Percentiles rank a stretch among this genome's conserved stretches.
These are phyloP conservation scores for Xylaria sp. DNA, from an alignment of 2,329 filamentous ascomycete species.

Conservation along the genomic window DNA sequence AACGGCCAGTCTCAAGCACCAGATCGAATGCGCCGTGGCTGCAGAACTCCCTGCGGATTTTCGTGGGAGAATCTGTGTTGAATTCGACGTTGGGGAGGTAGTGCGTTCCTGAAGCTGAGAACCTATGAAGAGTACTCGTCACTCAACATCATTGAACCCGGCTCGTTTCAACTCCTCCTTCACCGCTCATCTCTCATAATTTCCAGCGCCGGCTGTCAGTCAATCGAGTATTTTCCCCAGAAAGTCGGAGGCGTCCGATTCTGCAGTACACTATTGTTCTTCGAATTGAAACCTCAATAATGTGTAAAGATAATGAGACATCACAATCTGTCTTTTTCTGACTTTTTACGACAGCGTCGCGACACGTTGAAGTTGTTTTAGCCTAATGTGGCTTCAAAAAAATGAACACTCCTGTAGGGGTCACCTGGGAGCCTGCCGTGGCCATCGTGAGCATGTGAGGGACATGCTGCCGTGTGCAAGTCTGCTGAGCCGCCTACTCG, in stretches of 20 bases:
- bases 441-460: slow-evolving; percentile 2
- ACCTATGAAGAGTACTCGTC: neutral
- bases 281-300: no score
- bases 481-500: neutral
- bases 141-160: neutral
- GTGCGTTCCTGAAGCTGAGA: neutral
- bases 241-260: no score
- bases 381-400: neutral
- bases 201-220: no score
- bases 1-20: slow-evolving; percentile 8
- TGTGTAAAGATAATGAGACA: neutral
- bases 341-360: neutral
- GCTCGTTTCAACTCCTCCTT: no score
- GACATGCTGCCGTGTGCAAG: neutral
- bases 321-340: neutral
- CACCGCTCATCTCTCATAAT: no score
- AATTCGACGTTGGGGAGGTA: slow-evolving; percentile 14
- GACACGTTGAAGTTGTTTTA: neutral
- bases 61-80: slow-evolving; percentile 16
- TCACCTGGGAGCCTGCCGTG: neutral
- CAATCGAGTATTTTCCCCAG: no score
- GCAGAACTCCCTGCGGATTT: neutral
- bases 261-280: no score
- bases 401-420: neutral
- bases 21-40: slow-evolving; percentile 2